These are phyloP conservation scores for Juglanconis sp. DNA, from an alignment of 2,329 filamentous ascomycete genomes.

Conservation along the genomic window DNA sequence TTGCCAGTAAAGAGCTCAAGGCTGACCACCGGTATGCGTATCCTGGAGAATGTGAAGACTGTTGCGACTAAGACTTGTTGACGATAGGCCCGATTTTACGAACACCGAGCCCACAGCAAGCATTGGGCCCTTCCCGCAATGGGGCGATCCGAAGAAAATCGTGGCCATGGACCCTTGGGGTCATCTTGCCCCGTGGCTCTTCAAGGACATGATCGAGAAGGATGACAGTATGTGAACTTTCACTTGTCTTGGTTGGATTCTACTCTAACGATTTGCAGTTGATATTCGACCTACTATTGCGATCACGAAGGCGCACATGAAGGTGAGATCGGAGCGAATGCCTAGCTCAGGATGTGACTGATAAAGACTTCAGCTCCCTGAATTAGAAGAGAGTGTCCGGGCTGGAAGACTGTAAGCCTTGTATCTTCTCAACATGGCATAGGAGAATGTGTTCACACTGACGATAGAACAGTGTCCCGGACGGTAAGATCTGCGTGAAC, in stretches of 20 bases:
- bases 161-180: conserved; percentile 96
- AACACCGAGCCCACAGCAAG: conserved; percentile 87
- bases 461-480: conserved; percentile 48
- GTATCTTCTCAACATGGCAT: not conserved
- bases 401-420: conserved; percentile 64
- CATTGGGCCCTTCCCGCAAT: conserved; percentile 86
- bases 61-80: not conserved
- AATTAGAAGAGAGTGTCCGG: conserved; percentile 84
- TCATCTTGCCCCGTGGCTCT: conserved; percentile 81
- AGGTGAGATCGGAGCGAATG: conserved; percentile 35
- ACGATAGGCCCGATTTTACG: conserved; percentile 52
- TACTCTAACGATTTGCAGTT: conserved; percentile 40
- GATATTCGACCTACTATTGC: conserved; percentile 90
- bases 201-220: conserved; percentile 72
- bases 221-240: conserved; percentile 54
- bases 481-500: conserved; percentile 90
- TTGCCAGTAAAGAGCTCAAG: conserved; percentile 86
- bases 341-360: not conserved
- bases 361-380: conserved; percentile 59
- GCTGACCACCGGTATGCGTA: conserved; percentile 66
- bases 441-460: not conserved
- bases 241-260: not conserved
- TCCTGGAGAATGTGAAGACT: not conserved
- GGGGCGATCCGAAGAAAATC: conserved; percentile 88
- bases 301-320: conserved; percentile 91